Percentiles rank a stretch among this genome's conserved stretches.
Evolutionary conservation across 176 grass and related monocot genomes (phyloP).

Genomic region (Bonia amplexicaulis): DNA sequence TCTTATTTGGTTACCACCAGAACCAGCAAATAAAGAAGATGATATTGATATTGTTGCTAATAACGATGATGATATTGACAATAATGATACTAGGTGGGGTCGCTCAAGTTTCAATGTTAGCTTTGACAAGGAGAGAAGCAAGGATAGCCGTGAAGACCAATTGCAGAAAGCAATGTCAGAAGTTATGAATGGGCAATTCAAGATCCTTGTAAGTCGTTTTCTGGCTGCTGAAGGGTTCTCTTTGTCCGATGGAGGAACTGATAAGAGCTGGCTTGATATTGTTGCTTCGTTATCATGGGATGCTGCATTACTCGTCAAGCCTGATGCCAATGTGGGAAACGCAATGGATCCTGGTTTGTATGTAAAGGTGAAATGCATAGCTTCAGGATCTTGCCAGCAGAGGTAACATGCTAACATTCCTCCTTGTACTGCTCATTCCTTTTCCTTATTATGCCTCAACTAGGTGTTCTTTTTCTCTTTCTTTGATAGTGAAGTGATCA

Average conservation of each 20-base stretch:
- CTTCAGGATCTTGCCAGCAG: slow-evolving; percentile 60
- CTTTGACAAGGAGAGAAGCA: slow-evolving; percentile 24
- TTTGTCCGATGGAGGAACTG: slow-evolving; percentile 33
- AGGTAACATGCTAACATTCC: slow-evolving; percentile 47
- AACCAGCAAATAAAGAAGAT: slow-evolving; percentile 62
- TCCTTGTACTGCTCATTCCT: background rate
- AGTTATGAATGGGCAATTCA: slow-evolving; percentile 91
- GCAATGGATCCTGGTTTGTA: slow-evolving; percentile 91
- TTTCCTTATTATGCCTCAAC: slow-evolving; percentile 3
- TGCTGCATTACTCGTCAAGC: slow-evolving; percentile 73
- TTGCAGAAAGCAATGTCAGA: slow-evolving; percentile 79
- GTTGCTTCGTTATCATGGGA: slow-evolving; percentile 78
- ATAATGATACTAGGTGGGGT: slow-evolving; percentile 35
- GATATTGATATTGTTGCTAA: slow-evolving; percentile 42
- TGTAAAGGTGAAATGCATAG: slow-evolving; percentile 89
- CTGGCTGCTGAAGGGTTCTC: slow-evolving; percentile 68
- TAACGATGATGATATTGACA: slow-evolving; percentile 43
- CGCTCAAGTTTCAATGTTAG: slow-evolving; percentile 42
- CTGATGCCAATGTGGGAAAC: slow-evolving; percentile 74
- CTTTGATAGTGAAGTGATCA: slow-evolving; percentile 81
- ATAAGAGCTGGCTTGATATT: slow-evolving; percentile 69
- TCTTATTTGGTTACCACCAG: slow-evolving; percentile 69
- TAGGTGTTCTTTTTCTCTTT: slow-evolving; percentile 11
- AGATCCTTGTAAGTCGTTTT: slow-evolving; percentile 68
- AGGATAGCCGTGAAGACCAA: slow-evolving; percentile 45